Percentiles rank a stretch among this genome's conserved stretches.
These are phyloP conservation scores for Fusarium verrucosum DNA, from an alignment of 2,329 filamentous ascomycete genomes.

Conservation along the genomic window DNA sequence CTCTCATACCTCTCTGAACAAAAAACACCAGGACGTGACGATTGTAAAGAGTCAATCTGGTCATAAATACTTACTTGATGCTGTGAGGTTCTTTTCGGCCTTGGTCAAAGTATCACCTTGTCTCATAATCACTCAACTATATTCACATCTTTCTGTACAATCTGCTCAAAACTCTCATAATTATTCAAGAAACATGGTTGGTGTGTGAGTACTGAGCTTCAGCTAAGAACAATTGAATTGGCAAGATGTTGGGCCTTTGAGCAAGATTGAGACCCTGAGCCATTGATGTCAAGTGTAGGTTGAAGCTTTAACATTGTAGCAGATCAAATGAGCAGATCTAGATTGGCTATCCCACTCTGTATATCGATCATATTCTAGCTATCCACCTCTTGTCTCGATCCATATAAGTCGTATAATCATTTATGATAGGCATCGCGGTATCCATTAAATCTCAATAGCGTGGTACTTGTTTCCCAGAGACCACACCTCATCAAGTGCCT, in stretches of 20 bases:
- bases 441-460: conserved; percentile 6
- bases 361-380: not conserved
- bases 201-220: not conserved
- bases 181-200: too few species aligned
- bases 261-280: not conserved
- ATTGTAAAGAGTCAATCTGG: not conserved
- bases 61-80: not conserved
- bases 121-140: not conserved
- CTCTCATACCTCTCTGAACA: not conserved
- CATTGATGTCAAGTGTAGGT: not conserved
- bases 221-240: not conserved
- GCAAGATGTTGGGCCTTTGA: not conserved
- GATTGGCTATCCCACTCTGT: not conserved
- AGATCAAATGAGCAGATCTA: not conserved
- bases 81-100: not conserved
- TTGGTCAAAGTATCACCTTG: not conserved
- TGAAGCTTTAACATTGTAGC: not conserved
- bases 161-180: too few species aligned
- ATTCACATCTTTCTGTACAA: too few species aligned
- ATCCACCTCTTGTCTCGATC: conserved; percentile 5
- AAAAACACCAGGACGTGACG: not conserved
- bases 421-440: not conserved
- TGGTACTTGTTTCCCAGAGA: conserved; percentile 23
- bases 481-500: conserved; percentile 32
- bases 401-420: not conserved